Conservation (phyloP, 2,329 filamentous ascomycete genomes). For the Fusarium sp. region DNA sequence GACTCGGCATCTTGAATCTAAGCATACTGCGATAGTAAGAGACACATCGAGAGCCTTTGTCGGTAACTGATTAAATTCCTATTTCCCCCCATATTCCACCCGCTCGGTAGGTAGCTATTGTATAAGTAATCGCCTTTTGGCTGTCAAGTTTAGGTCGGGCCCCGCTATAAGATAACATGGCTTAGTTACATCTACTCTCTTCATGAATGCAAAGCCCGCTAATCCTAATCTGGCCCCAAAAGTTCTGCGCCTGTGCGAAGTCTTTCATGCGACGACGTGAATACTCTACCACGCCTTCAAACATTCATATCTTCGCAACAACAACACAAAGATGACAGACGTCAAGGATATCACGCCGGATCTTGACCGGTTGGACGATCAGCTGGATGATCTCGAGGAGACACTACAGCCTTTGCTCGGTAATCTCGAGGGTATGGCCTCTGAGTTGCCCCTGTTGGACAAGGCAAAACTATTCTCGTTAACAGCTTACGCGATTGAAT, state of each 20-base stretch:
- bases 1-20: background rate
- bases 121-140: background rate
- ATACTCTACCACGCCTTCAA: conserved; percentile 19
- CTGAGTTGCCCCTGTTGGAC: conserved; percentile 90
- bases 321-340: conserved; percentile 53
- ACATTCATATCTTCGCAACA: conserved; percentile 5
- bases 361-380: conserved; percentile 79
- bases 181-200: conserved; percentile 21
- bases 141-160: too few relatives aligned
- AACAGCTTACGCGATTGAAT: conserved; percentile 89
- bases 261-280: conserved; percentile 40
- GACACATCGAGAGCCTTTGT: too few relatives aligned
- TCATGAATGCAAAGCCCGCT: conserved; percentile 23
- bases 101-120: background rate
- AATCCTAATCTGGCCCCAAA: conserved; percentile 35
- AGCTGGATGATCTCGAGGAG: conserved; percentile 83
- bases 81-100: too few relatives aligned
- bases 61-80: too few relatives aligned
- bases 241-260: conserved; percentile 39
- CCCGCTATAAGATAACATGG: background rate
- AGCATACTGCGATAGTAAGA: too few relatives aligned
- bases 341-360: conserved; percentile 72
- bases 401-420: conserved; percentile 79
- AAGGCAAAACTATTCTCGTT: conserved; percentile 95
- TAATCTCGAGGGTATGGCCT: conserved; percentile 74